Evolutionary conservation across 2,329 filamentous ascomycete species (phyloP).

Genomic region (Orbilia quercus): DNA sequence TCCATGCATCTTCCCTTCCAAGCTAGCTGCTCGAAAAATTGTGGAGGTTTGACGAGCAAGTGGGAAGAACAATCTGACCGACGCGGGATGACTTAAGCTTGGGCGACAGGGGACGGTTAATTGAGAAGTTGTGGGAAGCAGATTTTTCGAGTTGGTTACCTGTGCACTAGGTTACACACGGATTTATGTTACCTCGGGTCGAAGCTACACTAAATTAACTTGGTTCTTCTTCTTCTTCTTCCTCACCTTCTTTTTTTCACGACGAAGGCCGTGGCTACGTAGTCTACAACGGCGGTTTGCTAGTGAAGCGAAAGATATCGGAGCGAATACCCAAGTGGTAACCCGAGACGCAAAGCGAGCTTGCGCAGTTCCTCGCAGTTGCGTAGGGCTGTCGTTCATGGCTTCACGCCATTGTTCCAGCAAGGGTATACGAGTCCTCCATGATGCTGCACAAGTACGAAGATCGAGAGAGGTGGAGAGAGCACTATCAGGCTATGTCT

Average conservation of each 20-base stretch:
- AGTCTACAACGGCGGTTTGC: too few relatives aligned
- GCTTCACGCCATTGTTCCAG: conserved; percentile 18
- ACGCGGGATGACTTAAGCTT: conserved; percentile 36
- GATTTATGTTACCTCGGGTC: conserved; percentile 21
- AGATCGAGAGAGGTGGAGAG: conserved; percentile 17
- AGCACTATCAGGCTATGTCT: conserved; percentile 5
- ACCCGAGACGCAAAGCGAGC: conserved; percentile 21
- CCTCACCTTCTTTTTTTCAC: too few relatives aligned
- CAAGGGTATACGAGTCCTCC: background rate
- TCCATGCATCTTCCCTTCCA: conserved; percentile 44
- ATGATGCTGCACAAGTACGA: conserved; percentile 12
- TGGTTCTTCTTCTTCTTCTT: too few relatives aligned
- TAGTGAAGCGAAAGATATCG: too few relatives aligned
- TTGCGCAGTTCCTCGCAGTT: conserved; percentile 20
- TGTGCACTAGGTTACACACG: conserved; percentile 18
- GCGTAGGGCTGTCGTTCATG: too few relatives aligned
- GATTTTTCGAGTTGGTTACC: background rate
- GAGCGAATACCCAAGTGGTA: conserved; percentile 7
- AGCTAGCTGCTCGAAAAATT: conserved; percentile 15
- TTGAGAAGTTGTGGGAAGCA: conserved; percentile 7
- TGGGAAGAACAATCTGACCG: conserved; percentile 44
- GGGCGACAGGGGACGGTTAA: conserved; percentile 50
- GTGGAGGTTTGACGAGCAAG: conserved; percentile 1
- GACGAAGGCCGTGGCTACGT: too few relatives aligned
- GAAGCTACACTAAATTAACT: too few relatives aligned